Percentiles rank a stretch among this genome's conserved stretches.
phyloP scores from a whole-genome alignment of 768 basidiomycete species.

The Coprinopsis sp. region DNA sequence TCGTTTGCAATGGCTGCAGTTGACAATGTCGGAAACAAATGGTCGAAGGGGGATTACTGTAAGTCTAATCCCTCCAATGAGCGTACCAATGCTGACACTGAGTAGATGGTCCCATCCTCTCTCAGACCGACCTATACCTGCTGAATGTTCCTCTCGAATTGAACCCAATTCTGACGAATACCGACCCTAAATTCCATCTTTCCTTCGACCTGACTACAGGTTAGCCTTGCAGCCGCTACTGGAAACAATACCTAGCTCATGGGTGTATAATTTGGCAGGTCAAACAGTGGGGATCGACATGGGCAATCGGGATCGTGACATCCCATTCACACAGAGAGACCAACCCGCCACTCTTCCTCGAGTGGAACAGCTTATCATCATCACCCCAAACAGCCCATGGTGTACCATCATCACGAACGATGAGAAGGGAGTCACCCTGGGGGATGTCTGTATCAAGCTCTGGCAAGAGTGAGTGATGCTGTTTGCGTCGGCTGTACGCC shows the following conservation, averaged over 20 bases:
- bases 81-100: background rate
- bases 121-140: conserved; percentile 78
- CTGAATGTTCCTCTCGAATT: conserved; percentile 65
- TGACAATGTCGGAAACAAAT: conserved; percentile 6
- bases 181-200: conserved; percentile 49
- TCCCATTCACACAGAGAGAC: conserved; percentile 39
- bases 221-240: conserved; percentile 20
- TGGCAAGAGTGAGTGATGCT: conserved; percentile 68
- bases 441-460: conserved; percentile 64
- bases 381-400: conserved; percentile 62
- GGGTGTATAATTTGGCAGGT: conserved; percentile 32
- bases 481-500: background rate
- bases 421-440: conserved; percentile 64
- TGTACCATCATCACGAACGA: conserved; percentile 71
- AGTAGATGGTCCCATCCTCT: conserved; percentile 73
- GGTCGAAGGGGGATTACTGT: conserved; percentile 9
- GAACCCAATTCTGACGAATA: conserved; percentile 64
- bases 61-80: background rate
- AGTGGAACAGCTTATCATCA: conserved; percentile 31
- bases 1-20: too few relatives aligned
- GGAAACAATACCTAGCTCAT: background rate
- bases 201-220: conserved; percentile 70
- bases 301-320: conserved; percentile 54
- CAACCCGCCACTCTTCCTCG: conserved; percentile 16
- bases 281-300: conserved; percentile 59